These are phyloP conservation scores for Zygosaccharomyces pseudorouxii DNA, from an alignment of 805 yeast genomes.

Conservation along the genomic window DNA sequence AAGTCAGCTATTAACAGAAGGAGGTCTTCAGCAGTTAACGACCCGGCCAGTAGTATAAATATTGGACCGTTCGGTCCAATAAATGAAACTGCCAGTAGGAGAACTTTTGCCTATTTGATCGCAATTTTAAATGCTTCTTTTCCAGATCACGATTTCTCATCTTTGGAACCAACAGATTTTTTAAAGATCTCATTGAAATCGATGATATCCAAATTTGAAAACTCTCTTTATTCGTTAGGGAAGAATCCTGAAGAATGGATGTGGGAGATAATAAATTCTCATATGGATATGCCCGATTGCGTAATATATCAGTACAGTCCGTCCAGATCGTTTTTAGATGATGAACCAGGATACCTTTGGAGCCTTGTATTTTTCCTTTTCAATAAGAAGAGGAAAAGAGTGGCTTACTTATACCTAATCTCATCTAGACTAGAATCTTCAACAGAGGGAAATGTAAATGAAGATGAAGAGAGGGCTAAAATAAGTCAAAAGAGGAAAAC, in stretches of 20 bases:
- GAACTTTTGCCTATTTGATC: constrained; percentile 84
- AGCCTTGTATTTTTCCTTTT: constrained; percentile 80
- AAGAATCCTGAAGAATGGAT: constrained; percentile 58
- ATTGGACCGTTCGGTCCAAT: constrained; percentile 87
- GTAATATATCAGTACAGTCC: constrained; percentile 58
- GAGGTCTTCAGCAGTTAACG: constrained; percentile 30
- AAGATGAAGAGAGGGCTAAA: constrained; percentile 34
- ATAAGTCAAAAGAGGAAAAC: constrained; percentile 25
- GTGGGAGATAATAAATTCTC: constrained; percentile 83
- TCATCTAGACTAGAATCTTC: constrained; percentile 43
- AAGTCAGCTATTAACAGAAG: constrained; percentile 17
- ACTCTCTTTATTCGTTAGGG: constrained; percentile 65
- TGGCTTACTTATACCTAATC: constrained; percentile 74
- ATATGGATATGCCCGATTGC: constrained; percentile 61
- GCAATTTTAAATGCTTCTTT: constrained; percentile 87
- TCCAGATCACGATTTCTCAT: constrained; percentile 93
- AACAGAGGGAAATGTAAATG: constrained; percentile 36
- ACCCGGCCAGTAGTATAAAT: constrained; percentile 25
- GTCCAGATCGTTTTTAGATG: constrained; percentile 35
- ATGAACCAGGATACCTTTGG: constrained; percentile 41
- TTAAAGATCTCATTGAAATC: constrained; percentile 46
- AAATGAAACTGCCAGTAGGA: constrained; percentile 76
- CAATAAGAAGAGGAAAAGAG: constrained; percentile 87
- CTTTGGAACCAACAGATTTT: constrained; percentile 76
- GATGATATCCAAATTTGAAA: constrained; percentile 66